A percentile compares a stretch with the other conserved stretches of the same genome.
These are phyloP conservation scores for Boletus tomentosulus DNA, from an alignment of 768 basidiomycete genomes.

Conservation along the genomic window DNA sequence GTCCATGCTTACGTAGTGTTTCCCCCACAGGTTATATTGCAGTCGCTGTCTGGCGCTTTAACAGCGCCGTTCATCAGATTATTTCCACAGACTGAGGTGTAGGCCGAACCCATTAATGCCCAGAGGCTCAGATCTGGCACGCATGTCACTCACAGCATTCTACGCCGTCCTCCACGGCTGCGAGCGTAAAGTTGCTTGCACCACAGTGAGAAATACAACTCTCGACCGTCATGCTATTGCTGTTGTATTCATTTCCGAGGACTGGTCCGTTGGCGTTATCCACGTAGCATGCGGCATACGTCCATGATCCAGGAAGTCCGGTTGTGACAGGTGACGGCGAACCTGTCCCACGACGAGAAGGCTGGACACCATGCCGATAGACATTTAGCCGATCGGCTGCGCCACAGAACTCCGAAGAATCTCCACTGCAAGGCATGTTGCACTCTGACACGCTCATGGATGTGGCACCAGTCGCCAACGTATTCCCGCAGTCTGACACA, in stretches of 20 bases:
- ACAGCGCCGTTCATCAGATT: conserved; percentile 58
- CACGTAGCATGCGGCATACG: conserved; percentile 66
- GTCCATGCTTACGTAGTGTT: conserved; percentile 48
- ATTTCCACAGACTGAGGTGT: conserved; percentile 61
- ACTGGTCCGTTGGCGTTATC: conserved; percentile 66
- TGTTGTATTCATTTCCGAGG: conserved; percentile 42
- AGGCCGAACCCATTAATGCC: background rate
- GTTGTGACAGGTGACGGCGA: conserved; percentile 39
- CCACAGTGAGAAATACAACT: conserved; percentile 59
- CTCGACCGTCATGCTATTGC: conserved; percentile 48
- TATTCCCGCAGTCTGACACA: conserved; percentile 58
- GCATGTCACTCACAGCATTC: conserved; percentile 42
- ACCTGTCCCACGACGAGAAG: conserved; percentile 38
- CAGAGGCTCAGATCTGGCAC: background rate
- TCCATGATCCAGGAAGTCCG: conserved; percentile 54
- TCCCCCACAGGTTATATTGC: conserved; percentile 73
- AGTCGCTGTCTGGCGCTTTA: conserved; percentile 43
- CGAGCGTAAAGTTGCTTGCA: conserved; percentile 54
- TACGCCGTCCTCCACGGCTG: conserved; percentile 55
- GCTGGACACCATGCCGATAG: conserved; percentile 56
- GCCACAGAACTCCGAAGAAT: conserved; percentile 56
- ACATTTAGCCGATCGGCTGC: conserved; percentile 55
- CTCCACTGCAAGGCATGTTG: conserved; percentile 57
- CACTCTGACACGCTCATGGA: conserved; percentile 51
- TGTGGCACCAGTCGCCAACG: conserved; percentile 42